A percentile compares a stretch with the other conserved stretches of the same genome.
Evolutionary conservation across 2,329 filamentous ascomycete genomes (phyloP).

Genomic region (Calonectria multiphialidica): DNA sequence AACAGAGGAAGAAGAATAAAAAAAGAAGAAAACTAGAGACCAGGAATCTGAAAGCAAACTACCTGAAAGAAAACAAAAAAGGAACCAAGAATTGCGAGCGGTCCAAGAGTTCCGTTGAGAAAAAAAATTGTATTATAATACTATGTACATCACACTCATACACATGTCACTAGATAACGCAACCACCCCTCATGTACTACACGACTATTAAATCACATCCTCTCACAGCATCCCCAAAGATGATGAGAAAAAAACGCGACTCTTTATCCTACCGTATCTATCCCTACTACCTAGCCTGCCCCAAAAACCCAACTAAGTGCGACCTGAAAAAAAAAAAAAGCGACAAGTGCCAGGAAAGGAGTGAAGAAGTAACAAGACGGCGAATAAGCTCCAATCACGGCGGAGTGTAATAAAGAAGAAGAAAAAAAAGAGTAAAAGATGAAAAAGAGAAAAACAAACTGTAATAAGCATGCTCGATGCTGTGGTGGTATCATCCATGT

Average conservation of each 20-base stretch:
- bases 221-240: background rate
- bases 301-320: slow-evolving; percentile 34
- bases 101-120: background rate
- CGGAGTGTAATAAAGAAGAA: slow-evolving; percentile 3
- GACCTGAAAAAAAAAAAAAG: slow-evolving; percentile 33
- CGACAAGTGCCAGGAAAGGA: slow-evolving; percentile 32
- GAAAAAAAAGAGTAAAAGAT: slow-evolving; percentile 20
- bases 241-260: slow-evolving; percentile 24
- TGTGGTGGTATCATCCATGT: slow-evolving; percentile 59
- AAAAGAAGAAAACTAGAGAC: slow-evolving; percentile 12
- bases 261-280: slow-evolving; percentile 44
- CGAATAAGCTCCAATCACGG: slow-evolving; percentile 7
- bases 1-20: background rate
- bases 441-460: slow-evolving; percentile 41
- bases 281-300: slow-evolving; percentile 34
- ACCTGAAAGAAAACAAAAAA: background rate
- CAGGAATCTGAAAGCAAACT: background rate
- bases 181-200: slow-evolving; percentile 17
- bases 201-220: slow-evolving; percentile 12
- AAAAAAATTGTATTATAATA: slow-evolving; percentile 24
- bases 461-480: slow-evolving; percentile 50
- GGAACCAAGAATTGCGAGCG: background rate
- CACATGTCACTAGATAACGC: slow-evolving; percentile 16
- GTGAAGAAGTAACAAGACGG: slow-evolving; percentile 24
- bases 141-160: slow-evolving; percentile 24